phyloP scores from a whole-genome alignment of 2,329 filamentous ascomycete genomes.

The Mycosphaerella sp. region DNA sequence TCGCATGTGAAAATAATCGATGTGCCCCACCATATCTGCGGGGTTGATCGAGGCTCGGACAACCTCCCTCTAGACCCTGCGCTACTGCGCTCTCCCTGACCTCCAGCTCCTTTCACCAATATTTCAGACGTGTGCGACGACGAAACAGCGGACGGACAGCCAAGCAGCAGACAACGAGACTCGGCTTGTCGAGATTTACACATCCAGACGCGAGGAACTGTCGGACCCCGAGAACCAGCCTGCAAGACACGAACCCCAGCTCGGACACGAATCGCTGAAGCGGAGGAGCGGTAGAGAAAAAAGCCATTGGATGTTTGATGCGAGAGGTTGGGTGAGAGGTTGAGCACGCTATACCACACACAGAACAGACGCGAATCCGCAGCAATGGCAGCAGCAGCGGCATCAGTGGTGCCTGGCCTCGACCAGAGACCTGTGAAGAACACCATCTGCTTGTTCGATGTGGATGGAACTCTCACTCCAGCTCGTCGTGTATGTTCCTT shows the following conservation, averaged over 20 bases:
- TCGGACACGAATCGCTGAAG: background rate
- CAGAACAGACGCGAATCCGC: background rate
- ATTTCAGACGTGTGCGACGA: background rate
- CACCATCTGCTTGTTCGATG: conserved; percentile 93
- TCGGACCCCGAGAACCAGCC: no score
- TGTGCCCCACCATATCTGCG: background rate
- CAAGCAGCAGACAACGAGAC: no score
- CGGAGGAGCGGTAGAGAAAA: background rate
- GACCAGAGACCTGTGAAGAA: conserved; percentile 80
- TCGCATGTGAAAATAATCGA: background rate
- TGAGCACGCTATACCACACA: background rate
- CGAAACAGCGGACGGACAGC: background rate
- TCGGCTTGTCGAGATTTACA: no score
- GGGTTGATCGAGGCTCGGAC: background rate
- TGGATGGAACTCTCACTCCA: conserved; percentile 84
- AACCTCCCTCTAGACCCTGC: background rate
- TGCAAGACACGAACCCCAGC: background rate
- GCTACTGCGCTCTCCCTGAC: background rate
- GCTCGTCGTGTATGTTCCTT: conserved; percentile 60
- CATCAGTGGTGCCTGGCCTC: conserved; percentile 61
- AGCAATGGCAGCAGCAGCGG: conserved; percentile 35
- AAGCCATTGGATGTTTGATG: background rate
- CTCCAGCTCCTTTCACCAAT: background rate
- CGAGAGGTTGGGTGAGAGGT: background rate
- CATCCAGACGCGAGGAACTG: no score